Evolutionary conservation across 176 grass and related monocot species (phyloP).

Genomic region (Alopecurus myosuroides): DNA sequence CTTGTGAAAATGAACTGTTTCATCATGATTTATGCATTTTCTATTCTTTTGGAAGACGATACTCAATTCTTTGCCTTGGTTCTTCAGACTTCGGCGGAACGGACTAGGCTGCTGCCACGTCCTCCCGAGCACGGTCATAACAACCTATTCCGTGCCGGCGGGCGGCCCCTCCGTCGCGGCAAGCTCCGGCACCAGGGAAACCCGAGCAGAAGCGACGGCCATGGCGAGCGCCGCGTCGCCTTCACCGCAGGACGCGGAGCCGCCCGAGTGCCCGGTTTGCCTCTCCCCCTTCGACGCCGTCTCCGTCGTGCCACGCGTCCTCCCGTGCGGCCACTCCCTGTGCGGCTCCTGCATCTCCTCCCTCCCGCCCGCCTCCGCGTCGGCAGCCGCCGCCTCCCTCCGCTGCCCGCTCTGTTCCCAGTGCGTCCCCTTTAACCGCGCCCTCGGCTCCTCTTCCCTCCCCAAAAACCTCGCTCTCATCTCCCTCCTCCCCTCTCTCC

Average conservation of each 20-base stretch:
- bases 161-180: neutral
- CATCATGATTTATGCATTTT: too few species aligned
- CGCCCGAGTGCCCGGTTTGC: constrained; percentile 85
- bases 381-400: constrained; percentile 40
- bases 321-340: constrained; percentile 81
- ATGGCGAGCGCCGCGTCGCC: constrained; percentile 13
- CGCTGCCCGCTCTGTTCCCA: constrained; percentile 84
- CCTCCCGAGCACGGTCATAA: neutral
- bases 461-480: constrained; percentile 88
- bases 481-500: neutral
- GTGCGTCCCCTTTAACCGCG: constrained; percentile 67
- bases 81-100: neutral
- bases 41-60: too few species aligned
- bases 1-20: too few species aligned
- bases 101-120: neutral
- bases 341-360: constrained; percentile 63
- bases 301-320: constrained; percentile 57
- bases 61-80: too few species aligned
- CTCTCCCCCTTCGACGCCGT: constrained; percentile 55
- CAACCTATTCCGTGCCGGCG: neutral
- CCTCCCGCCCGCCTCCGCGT: constrained; percentile 53
- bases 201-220: neutral
- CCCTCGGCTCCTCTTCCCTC: constrained; percentile 54
- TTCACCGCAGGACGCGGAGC: constrained; percentile 7
- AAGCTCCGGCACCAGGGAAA: neutral